A percentile compares a stretch with the other conserved stretches of the same genome.
phyloP scores from a whole-genome alignment of 768 basidiomycete species.

The Xerocomellus intermedius region DNA sequence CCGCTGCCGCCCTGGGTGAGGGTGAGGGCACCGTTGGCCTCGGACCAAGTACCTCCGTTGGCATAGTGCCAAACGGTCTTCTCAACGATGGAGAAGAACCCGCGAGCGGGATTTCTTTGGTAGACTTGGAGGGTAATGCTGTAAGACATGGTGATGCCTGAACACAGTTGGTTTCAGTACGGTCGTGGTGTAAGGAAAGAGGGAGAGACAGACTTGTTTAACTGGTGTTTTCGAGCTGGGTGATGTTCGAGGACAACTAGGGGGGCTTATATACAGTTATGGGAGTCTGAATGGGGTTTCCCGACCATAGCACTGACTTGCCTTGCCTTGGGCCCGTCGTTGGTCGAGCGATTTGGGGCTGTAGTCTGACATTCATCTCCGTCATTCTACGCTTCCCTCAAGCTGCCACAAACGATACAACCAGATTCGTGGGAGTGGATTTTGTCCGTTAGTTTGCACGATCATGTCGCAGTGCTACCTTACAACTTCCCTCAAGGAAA shows the following conservation, averaged over 20 bases:
- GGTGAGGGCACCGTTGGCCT: conserved; percentile 15
- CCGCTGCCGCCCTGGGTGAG: conserved; percentile 40
- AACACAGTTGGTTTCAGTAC: not conserved
- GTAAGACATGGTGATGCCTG: conserved; percentile 9
- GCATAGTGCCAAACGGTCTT: conserved; percentile 4
- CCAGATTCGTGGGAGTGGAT: too few species aligned
- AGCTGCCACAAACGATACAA: too few species aligned
- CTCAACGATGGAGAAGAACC: conserved; percentile 2
- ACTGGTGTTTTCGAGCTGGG: not conserved
- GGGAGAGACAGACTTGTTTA: conserved; percentile 3
- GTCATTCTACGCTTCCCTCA: not conserved
- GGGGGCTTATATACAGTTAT: not conserved
- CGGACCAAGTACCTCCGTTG: conserved; percentile 30
- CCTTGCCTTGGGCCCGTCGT: not conserved
- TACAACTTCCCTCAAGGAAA: not conserved
- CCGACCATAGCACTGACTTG: too few species aligned
- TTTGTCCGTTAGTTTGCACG: not conserved
- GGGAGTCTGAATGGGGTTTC: not conserved
- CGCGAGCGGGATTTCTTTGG: conserved; percentile 7
- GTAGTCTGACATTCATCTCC: not conserved
- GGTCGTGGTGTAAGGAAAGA: not conserved
- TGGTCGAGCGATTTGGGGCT: not conserved
- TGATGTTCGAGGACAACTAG: not conserved
- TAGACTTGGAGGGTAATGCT: not conserved
- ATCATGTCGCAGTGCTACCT: not conserved